phyloP scores from a whole-genome alignment of 352 stramenopile genomes.

The Phytophthora chlamydospora region DNA sequence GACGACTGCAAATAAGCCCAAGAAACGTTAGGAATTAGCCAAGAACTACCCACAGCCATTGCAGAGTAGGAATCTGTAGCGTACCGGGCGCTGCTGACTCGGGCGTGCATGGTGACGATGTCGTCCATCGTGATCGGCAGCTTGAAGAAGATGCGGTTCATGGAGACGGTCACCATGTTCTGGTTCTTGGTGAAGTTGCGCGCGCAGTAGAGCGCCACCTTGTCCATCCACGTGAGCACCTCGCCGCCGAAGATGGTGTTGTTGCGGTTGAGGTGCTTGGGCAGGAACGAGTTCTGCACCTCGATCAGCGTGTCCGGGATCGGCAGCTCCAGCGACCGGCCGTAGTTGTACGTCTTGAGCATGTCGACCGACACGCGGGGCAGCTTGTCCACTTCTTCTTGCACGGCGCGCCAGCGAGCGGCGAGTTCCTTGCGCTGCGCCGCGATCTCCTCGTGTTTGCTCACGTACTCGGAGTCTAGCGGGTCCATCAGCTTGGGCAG shows the following conservation, averaged over 20 bases:
- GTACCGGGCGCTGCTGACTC: slow-evolving; percentile 63
- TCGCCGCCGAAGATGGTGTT: slow-evolving; percentile 81
- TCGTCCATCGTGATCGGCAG: slow-evolving; percentile 70
- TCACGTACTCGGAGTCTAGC: slow-evolving; percentile 48
- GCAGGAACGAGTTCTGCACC: slow-evolving; percentile 75
- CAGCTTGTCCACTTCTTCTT: slow-evolving; percentile 70
- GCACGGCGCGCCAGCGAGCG: slow-evolving; percentile 61
- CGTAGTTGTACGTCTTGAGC: slow-evolving; percentile 54
- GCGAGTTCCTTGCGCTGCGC: slow-evolving; percentile 71
- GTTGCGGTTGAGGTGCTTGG: slow-evolving; percentile 79
- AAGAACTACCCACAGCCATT: too few relatives aligned
- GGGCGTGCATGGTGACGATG: slow-evolving; percentile 70
- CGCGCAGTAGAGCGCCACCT: slow-evolving; percentile 66
- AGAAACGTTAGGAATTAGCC: too few relatives aligned
- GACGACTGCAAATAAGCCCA: slow-evolving; percentile 32
- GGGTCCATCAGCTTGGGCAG: slow-evolving; percentile 55
- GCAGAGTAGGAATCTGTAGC: too few relatives aligned
- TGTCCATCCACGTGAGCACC: slow-evolving; percentile 74
- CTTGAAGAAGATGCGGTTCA: slow-evolving; percentile 79
- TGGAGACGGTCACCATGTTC: slow-evolving; percentile 69
- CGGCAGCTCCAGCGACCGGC: slow-evolving; percentile 47
- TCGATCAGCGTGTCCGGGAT: slow-evolving; percentile 74
- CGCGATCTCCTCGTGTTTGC: slow-evolving; percentile 58
- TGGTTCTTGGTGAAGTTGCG: slow-evolving; percentile 74
- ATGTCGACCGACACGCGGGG: slow-evolving; percentile 66